A percentile compares a stretch with the other conserved stretches of the same genome.
Conservation (phyloP, 768 basidiomycete species). For the Sporobolomyces phaffii region DNA sequence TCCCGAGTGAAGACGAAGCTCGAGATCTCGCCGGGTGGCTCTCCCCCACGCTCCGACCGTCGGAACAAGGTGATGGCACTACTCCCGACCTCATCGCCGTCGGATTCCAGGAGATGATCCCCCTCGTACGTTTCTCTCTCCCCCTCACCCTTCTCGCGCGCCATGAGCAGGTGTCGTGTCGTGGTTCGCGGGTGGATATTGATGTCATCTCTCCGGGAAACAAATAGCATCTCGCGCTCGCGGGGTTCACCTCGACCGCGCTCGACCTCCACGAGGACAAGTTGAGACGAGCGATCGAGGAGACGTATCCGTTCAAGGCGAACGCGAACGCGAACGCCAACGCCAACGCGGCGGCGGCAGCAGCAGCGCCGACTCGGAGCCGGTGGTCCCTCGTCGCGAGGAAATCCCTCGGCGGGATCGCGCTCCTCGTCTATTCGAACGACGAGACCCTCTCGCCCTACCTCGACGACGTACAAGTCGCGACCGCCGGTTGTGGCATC, state of each 20-base stretch:
- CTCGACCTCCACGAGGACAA: slow-evolving; percentile 27
- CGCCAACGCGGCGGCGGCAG: too few species aligned
- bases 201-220: too few species aligned
- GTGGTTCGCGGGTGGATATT: too few species aligned
- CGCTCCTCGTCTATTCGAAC: slow-evolving; percentile 75
- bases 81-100: slow-evolving; percentile 85
- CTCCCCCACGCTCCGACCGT: slow-evolving; percentile 61
- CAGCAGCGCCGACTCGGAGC: too few species aligned
- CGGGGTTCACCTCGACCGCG: slow-evolving; percentile 48
- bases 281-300: slow-evolving; percentile 10
- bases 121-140: slow-evolving; percentile 77
- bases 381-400: slow-evolving; percentile 69
- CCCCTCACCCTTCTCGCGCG: slow-evolving; percentile 39
- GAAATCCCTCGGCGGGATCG: slow-evolving; percentile 78
- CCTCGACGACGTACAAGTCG: slow-evolving; percentile 63
- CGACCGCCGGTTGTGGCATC: slow-evolving; percentile 66
- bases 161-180: too few species aligned
- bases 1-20: slow-evolving; percentile 56
- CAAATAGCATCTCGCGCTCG: slow-evolving; percentile 52
- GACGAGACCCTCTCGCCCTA: slow-evolving; percentile 56
- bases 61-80: slow-evolving; percentile 51
- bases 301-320: not conserved
- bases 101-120: slow-evolving; percentile 87
- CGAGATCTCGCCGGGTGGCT: slow-evolving; percentile 92
- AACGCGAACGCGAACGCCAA: too few species aligned